Percentiles rank a stretch among this genome's conserved stretches.
These are phyloP conservation scores for Candida michaelii DNA, from an alignment of 805 yeast species.

Conservation along the genomic window DNA sequence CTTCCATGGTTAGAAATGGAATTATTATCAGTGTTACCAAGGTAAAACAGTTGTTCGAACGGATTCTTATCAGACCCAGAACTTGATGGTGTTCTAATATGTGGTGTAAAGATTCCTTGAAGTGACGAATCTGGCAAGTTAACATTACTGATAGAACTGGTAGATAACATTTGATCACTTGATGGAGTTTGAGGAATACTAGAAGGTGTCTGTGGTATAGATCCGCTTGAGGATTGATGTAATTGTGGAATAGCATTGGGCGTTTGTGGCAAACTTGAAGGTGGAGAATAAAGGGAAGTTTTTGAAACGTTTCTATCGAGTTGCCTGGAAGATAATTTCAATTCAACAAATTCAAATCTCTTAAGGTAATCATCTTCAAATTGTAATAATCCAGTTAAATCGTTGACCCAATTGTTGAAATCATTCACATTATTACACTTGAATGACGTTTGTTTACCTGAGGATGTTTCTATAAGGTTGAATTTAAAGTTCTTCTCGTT, in stretches of 20 bases:
- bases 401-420: constrained; percentile 54
- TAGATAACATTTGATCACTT: background rate
- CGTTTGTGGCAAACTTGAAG: constrained; percentile 2
- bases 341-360: constrained; percentile 50
- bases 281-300: constrained; percentile 3
- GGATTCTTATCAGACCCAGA: constrained; percentile 34
- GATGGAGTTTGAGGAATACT: background rate
- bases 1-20: background rate
- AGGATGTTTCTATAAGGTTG: constrained; percentile 26
- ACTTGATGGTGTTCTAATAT: constrained; percentile 32
- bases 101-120: constrained; percentile 40
- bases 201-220: too few relatives aligned
- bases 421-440: constrained; percentile 46
- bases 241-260: background rate
- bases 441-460: constrained; percentile 37
- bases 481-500: constrained; percentile 36
- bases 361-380: constrained; percentile 45
- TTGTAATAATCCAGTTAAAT: constrained; percentile 51
- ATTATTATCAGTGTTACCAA: background rate
- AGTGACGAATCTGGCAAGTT: constrained; percentile 18
- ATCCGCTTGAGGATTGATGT: background rate
- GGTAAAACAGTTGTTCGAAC: constrained; percentile 27
- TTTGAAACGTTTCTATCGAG: constrained; percentile 3
- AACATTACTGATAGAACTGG: background rate
- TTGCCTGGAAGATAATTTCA: constrained; percentile 31